Percentiles rank a stretch among this genome's conserved stretches.
phyloP scores from a whole-genome alignment of 352 stramenopile genomes.

The Phytophthora cryptogea region DNA sequence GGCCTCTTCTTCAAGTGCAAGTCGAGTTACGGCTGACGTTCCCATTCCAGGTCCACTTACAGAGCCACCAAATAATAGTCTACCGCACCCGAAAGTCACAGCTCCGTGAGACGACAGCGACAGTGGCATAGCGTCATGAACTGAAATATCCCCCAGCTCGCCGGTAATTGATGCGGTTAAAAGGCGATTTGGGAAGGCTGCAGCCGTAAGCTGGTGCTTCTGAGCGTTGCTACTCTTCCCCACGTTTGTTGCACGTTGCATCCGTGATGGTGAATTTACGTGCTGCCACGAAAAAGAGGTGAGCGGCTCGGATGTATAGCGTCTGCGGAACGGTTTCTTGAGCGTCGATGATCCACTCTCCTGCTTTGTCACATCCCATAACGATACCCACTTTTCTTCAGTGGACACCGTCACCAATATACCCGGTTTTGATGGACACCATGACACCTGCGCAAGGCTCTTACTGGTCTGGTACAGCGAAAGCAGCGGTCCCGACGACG shows the following conservation, averaged over 20 bases:
- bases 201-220: constrained; percentile 45
- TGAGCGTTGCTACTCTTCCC: constrained; percentile 30
- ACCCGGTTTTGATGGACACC: constrained; percentile 81
- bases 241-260: constrained; percentile 23
- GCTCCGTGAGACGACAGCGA: constrained; percentile 72
- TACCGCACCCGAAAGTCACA: constrained; percentile 78
- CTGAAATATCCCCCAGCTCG: constrained; percentile 86
- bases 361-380: constrained; percentile 82
- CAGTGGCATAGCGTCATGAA: constrained; percentile 88
- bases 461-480: constrained; percentile 77
- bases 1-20: constrained; percentile 42
- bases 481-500: constrained; percentile 62
- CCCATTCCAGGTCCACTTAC: constrained; percentile 33
- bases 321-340: constrained; percentile 76
- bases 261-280: constrained; percentile 32
- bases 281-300: constrained; percentile 86
- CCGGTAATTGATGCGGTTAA: constrained; percentile 72
- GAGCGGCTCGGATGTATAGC: constrained; percentile 79
- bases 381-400: constrained; percentile 82
- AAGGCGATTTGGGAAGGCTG: constrained; percentile 82
- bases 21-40: constrained; percentile 41
- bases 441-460: constrained; percentile 76
- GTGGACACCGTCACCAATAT: constrained; percentile 79
- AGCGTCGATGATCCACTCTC: constrained; percentile 50
- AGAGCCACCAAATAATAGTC: constrained; percentile 65